phyloP scores from a whole-genome alignment of 176 grass and related monocot species.

The Rhynchospora pubera region DNA sequence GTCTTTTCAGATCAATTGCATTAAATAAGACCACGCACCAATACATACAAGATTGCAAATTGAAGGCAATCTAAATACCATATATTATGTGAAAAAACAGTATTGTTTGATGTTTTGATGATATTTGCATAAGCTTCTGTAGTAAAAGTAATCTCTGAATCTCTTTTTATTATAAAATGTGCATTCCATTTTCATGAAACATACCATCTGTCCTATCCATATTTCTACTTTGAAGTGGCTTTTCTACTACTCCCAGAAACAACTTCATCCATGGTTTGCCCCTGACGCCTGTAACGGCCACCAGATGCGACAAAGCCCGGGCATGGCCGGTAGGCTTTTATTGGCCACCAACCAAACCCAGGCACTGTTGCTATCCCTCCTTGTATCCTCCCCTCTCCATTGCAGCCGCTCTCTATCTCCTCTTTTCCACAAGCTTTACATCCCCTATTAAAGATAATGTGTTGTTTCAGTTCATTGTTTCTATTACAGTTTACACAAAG shows the following conservation, averaged over 20 bases:
- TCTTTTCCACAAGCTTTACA: constrained; percentile 65
- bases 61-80: not conserved
- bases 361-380: constrained; percentile 84
- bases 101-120: not conserved
- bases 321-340: constrained; percentile 90
- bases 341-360: constrained; percentile 87
- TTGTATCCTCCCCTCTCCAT: constrained; percentile 86
- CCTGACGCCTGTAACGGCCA: constrained; percentile 64
- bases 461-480: not conserved
- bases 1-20: not conserved
- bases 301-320: constrained; percentile 68
- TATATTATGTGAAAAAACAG: not conserved
- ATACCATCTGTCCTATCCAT: constrained; percentile 14
- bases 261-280: constrained; percentile 94
- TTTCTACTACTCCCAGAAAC: constrained; percentile 51
- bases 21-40: not conserved
- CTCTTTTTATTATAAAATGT: not conserved
- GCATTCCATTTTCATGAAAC: not conserved
- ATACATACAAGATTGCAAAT: not conserved
- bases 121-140: not conserved
- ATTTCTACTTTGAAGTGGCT: constrained; percentile 17
- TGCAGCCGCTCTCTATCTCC: constrained; percentile 68
- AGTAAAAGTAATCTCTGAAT: not conserved
- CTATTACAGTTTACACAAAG: not conserved
- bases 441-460: constrained; percentile 31